These are phyloP conservation scores for Aspergillus sp. DNA, from an alignment of 2,329 filamentous ascomycete species.

Conservation along the genomic window DNA sequence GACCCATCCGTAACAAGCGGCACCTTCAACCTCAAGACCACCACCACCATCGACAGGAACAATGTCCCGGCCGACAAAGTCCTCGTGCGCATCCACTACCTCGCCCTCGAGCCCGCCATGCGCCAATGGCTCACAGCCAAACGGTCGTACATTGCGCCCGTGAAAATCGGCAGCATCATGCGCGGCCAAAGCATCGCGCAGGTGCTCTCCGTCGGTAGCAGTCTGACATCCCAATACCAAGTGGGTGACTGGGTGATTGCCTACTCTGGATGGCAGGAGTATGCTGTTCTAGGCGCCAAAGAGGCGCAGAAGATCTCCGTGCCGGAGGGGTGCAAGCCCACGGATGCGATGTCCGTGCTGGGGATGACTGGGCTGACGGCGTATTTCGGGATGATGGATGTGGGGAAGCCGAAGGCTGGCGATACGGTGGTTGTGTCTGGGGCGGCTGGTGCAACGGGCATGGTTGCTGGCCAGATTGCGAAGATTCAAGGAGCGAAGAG, in stretches of 20 bases:
- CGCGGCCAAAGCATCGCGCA: conserved; percentile 63
- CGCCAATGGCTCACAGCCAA: conserved; percentile 66
- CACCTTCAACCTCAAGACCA: conserved; percentile 38
- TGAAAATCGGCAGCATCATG: conserved; percentile 69
- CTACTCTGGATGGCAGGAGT: conserved; percentile 66
- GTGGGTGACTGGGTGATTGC: conserved; percentile 54
- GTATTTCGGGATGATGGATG: conserved; percentile 71
- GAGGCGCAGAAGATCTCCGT: conserved; percentile 48
- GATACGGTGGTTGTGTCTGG: conserved; percentile 77
- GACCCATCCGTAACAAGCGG: conserved; percentile 37
- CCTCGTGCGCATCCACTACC: conserved; percentile 61
- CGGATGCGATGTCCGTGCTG: conserved; percentile 63
- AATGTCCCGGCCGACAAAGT: conserved; percentile 57
- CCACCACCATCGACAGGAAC: conserved; percentile 21
- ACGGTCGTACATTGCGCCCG: conserved; percentile 67
- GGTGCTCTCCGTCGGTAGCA: conserved; percentile 59
- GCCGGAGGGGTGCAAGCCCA: conserved; percentile 51
- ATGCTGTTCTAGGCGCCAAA: conserved; percentile 60
- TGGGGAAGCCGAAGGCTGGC: conserved; percentile 67
- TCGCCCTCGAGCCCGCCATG: conserved; percentile 76
- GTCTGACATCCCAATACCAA: conserved; percentile 29
- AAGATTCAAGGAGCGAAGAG: conserved; percentile 66
- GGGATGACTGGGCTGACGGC: conserved; percentile 73
- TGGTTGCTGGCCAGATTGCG: conserved; percentile 74
- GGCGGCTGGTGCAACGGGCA: conserved; percentile 76